Percentiles rank a stretch among this genome's conserved stretches.
These are phyloP conservation scores for Yamagishiella unicocca DNA, from an alignment of 139 green algal species.

Conservation along the genomic window DNA sequence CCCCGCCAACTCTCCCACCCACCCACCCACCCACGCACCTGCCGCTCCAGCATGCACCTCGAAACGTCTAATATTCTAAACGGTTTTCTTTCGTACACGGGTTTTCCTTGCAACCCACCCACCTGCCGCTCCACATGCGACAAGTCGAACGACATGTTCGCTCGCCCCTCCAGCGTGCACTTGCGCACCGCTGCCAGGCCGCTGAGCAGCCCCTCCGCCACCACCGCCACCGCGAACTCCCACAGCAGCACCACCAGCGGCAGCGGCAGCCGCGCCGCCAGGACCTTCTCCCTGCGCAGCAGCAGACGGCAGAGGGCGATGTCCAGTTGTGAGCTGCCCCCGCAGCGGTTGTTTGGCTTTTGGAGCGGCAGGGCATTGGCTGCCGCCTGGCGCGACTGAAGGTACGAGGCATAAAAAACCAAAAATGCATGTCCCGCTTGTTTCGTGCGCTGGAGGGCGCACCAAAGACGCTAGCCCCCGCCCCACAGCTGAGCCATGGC, in stretches of 20 bases:
- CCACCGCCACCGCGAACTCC: conserved; percentile 57
- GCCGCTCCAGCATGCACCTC: too few relatives aligned
- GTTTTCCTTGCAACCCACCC: too few relatives aligned
- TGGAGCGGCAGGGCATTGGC: too few relatives aligned
- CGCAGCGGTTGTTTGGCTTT: too few relatives aligned
- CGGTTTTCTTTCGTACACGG: too few relatives aligned
- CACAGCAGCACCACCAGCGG: conserved; percentile 65
- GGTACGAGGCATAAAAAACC: too few relatives aligned
- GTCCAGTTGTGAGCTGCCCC: neutral
- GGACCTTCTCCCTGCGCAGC: conserved; percentile 19
- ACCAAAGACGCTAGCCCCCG: too few relatives aligned
- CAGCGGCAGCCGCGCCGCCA: neutral
- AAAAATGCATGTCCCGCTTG: too few relatives aligned
- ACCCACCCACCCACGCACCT: neutral
- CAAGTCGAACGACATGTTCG: conserved; percentile 77
- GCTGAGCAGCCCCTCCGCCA: conserved; percentile 69
- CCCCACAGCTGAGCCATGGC: too few relatives aligned
- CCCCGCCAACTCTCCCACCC: neutral
- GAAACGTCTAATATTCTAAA: too few relatives aligned
- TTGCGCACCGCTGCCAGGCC: conserved; percentile 66
- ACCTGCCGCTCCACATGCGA: conserved; percentile 50
- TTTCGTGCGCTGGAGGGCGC: too few relatives aligned
- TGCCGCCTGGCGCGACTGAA: too few relatives aligned
- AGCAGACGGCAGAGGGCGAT: neutral
- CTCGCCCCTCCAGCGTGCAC: conserved; percentile 77